A percentile compares a stretch with the other conserved stretches of the same genome.
Evolutionary conservation across 2,329 filamentous ascomycete genomes (phyloP).

Genomic region (Hymenoscyphus fraxineus): DNA sequence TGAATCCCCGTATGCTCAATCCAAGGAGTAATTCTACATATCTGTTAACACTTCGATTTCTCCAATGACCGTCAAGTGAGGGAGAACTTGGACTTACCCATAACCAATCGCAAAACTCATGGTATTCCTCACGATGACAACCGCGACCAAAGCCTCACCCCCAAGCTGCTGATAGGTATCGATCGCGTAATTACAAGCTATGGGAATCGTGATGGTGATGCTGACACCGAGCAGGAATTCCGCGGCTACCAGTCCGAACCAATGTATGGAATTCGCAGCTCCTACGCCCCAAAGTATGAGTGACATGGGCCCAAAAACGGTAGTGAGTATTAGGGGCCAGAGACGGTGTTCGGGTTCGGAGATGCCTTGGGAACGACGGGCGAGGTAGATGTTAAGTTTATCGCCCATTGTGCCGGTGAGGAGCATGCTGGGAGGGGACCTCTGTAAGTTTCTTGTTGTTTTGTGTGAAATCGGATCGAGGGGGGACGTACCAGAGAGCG

Average conservation of each 20-base stretch:
- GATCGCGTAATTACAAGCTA: slow-evolving; percentile 45
- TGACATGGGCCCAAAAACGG: slow-evolving; percentile 42
- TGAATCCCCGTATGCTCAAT: slow-evolving; percentile 40
- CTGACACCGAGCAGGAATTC: neutral
- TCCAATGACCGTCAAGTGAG: neutral
- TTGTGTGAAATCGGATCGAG: neutral
- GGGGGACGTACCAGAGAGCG: neutral
- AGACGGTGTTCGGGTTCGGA: slow-evolving; percentile 34
- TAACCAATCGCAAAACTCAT: slow-evolving; percentile 30
- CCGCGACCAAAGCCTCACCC: slow-evolving; percentile 47
- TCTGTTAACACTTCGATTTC: neutral
- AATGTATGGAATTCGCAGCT: slow-evolving; percentile 44
- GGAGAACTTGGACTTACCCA: slow-evolving; percentile 5
- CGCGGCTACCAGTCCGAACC: slow-evolving; percentile 45
- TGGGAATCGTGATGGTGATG: slow-evolving; percentile 39
- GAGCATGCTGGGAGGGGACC: slow-evolving; percentile 26
- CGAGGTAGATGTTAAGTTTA: slow-evolving; percentile 35
- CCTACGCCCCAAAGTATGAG: slow-evolving; percentile 50
- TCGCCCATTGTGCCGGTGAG: slow-evolving; percentile 33
- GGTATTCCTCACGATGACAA: slow-evolving; percentile 46
- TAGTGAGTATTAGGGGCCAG: slow-evolving; percentile 34
- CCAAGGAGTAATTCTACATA: slow-evolving; percentile 40
- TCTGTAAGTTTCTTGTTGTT: neutral
- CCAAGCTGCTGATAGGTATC: slow-evolving; percentile 46
- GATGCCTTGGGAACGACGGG: slow-evolving; percentile 41